Evolutionary conservation across 73 alveolate genomes (phyloP), one percentile per base, ranked within the genome.

Genomic region (Tetrahymena borealis): DNA sequence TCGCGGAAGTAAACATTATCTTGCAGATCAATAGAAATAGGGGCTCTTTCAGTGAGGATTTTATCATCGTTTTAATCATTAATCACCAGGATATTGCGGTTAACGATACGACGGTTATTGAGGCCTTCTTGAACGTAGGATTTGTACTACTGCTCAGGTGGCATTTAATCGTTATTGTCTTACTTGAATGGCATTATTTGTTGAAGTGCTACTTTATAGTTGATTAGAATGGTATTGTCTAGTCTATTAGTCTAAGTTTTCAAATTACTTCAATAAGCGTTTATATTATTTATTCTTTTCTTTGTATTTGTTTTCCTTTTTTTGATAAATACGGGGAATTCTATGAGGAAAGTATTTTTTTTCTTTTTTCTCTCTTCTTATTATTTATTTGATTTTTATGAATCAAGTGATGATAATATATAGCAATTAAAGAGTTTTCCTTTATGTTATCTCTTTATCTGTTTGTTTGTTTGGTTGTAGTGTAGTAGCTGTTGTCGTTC

Each of bases 251-350:
- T 60, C 28, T 60, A 60, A 24, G 28, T 60, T 60, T 60, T 60
- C 85, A 60, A 60, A 60, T 60, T 60, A 60, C 28, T 15, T 24
- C 85, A n/a, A 60, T 24, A 60, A 35, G 37, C n/a, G 18, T 35
- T 24, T 24, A 60, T 60, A 60, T 60, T 60, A 60, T 60, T 60
- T 60, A 60, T 60, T 60, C 85, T 60, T 60, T 35, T 60, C 24
- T 42, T 42, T n/a, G 9, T 9, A 35, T 35, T 60, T 20, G 78
- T 9, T 41, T 41, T 41, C 13, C 11, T 18, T 10, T 60, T 60
- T 60, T 60, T 60, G 85, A 60, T 60, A 60, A 60, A 60, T 60
- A 60, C 85, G 85, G 85, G 85, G 85, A 60, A 60, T 60, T 60
- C 85, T 60, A 60, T 60, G 85, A 60, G 85, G 85, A 60, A 60